Percentiles rank a stretch among this genome's conserved stretches.
phyloP scores from a whole-genome alignment of 768 basidiomycete genomes.

The Boletus vermiculosoides region DNA sequence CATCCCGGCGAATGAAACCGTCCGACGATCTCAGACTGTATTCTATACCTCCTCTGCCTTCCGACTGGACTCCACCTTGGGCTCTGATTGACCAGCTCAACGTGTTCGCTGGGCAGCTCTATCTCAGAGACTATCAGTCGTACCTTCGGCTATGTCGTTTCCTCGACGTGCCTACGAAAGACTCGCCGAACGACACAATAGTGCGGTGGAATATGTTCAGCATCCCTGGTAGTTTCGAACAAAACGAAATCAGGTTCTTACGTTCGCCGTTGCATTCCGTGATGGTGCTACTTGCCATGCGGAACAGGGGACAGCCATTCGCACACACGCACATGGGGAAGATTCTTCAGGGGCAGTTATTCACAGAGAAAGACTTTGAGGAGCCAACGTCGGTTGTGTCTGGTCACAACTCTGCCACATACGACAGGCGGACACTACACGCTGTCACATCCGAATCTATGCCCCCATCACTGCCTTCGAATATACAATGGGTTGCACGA shows the following conservation, averaged over 20 bases:
- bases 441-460: too few species aligned
- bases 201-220: not conserved
- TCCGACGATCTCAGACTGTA: conserved; percentile 32
- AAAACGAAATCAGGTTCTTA: not conserved
- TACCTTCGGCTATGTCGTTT: conserved; percentile 25
- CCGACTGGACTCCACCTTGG: conserved; percentile 1
- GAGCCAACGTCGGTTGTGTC: not conserved
- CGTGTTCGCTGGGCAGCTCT: conserved; percentile 7
- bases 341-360: not conserved
- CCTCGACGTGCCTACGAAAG: conserved; percentile 13
- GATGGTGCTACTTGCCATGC: not conserved
- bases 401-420: too few species aligned
- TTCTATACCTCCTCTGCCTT: conserved; percentile 3
- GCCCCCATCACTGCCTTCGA: too few species aligned
- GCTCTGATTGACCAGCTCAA: conserved; percentile 5
- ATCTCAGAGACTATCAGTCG: conserved; percentile 17
- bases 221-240: not conserved
- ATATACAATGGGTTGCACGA: not conserved
- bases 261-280: not conserved
- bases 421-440: too few species aligned
- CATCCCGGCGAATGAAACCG: conserved; percentile 33
- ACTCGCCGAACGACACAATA: not conserved
- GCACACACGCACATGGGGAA: not conserved
- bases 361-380: not conserved
- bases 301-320: not conserved